Evolutionary conservation across 179 eudicot genomes (phyloP), one percentile per base, ranked within the genome.

Genomic region (Camellia oleifera): DNA sequence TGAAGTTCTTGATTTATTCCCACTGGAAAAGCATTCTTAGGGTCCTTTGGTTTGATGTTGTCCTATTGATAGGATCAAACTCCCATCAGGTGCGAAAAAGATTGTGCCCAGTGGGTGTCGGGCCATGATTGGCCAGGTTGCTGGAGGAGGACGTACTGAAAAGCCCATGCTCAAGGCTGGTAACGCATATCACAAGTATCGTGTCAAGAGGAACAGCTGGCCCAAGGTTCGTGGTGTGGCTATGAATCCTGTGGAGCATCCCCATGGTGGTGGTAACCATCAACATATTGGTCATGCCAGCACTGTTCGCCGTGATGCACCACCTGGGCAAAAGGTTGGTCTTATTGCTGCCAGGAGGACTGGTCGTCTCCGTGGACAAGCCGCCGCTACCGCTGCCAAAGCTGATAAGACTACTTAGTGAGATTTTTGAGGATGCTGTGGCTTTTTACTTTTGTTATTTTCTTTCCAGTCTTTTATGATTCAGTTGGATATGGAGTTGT

Each of bases 221-320:
- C 91, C 91, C 18, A 87, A 86, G 88, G 91, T 88, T 76, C 91
- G 91, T 85, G 91, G 91, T 88, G 91, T 88, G 72, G 91, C 91
- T 73, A 86, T 88, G 91, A 88, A 88, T 56, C 91, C 91, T 1
- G 89, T 88, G 53, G 91, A 88, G 88, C 91, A 88, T 88, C 91
- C 91, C 54, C 91, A 88, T 79, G 91, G 91, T 83, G 91, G 91
- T 88, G 91, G 91, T 88, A 88, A 88, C 88, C 91, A 88, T 64
- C 91, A 88, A 77, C 91, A 88, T 68, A 88, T 88, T 82, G 91
- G 91, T 72, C 91, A 88, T 23, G 89, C 89, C 81, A 86, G 89
- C 52, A 88, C 91, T 4, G 91, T 88, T 11, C 89, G 89, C 23
- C 91, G 91, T 72, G 89, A 88, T 78, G 89, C 88, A 5, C 89